These are phyloP conservation scores for Kentomonas sorsogonicus DNA, from an alignment of 208 protist species.

Conservation along the genomic window DNA sequence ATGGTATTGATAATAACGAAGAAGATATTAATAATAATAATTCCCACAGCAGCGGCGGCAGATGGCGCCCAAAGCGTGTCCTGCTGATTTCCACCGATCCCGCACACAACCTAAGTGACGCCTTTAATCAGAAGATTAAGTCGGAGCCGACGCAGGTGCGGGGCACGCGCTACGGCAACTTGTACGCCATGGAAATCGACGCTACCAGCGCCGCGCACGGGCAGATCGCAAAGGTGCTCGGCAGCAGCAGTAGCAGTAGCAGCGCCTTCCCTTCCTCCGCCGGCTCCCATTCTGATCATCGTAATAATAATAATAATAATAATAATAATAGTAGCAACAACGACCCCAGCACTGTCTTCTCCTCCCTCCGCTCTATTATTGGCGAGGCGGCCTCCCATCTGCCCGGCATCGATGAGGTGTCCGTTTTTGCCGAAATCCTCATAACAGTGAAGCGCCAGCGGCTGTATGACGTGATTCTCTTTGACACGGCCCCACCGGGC, in stretches of 20 bases:
- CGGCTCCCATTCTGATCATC: no score
- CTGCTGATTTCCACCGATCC: conserved; percentile 98
- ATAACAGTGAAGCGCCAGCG: conserved; percentile 80
- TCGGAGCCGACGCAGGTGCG: conserved; percentile 83
- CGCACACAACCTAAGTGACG: conserved; percentile 98
- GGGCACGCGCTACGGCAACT: conserved; percentile 35
- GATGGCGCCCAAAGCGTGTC: conserved; percentile 58
- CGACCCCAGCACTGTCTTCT: conserved; percentile 17
- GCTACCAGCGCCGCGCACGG: conserved; percentile 13
- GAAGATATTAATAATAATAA: no score
- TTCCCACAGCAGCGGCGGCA: conserved; percentile 51
- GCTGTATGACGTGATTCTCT: conserved; percentile 96
- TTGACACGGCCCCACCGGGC: conserved; percentile 99
- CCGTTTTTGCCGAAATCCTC: conserved; percentile 96
- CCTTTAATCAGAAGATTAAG: conserved; percentile 95
- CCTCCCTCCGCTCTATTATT: conserved; percentile 31
- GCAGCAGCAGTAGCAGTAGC: no score
- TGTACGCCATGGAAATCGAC: conserved; percentile 96
- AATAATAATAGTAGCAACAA: background rate
- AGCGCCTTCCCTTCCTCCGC: no score
- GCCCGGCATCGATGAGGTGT: conserved; percentile 98
- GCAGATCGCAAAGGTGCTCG: background rate
- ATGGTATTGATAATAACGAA: no score
- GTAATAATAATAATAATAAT: background rate
- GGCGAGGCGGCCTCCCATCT: conserved; percentile 63